Percentiles rank a stretch among this genome's conserved stretches.
phyloP scores from a whole-genome alignment of 768 basidiomycete species.

The Russula olivacea region DNA sequence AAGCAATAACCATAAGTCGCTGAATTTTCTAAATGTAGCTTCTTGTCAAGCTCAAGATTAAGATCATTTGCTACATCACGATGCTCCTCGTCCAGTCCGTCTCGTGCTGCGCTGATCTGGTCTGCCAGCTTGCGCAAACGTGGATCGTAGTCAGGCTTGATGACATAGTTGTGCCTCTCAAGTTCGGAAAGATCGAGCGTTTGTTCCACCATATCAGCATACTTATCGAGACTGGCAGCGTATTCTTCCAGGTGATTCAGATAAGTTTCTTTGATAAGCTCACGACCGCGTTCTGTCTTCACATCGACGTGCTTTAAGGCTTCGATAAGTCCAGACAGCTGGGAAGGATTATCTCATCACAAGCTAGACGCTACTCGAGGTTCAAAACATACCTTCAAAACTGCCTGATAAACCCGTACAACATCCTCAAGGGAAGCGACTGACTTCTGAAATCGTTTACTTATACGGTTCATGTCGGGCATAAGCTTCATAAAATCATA shows the following conservation, averaged over 20 bases:
- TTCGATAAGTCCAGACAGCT: conserved; percentile 75
- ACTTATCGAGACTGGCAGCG: conserved; percentile 60
- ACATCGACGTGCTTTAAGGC: conserved; percentile 48
- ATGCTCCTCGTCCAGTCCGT: conserved; percentile 82
- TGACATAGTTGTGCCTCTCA: conserved; percentile 80
- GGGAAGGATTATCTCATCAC: neutral
- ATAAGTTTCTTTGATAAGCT: conserved; percentile 65
- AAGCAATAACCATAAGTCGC: conserved; percentile 88
- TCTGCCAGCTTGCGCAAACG: conserved; percentile 62
- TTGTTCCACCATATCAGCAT: conserved; percentile 91
- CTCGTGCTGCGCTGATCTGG: conserved; percentile 62
- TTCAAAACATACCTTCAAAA: conserved; percentile 54
- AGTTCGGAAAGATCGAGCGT: conserved; percentile 89
- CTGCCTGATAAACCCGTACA: conserved; percentile 91
- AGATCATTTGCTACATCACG: conserved; percentile 60
- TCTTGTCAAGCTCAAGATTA: conserved; percentile 83
- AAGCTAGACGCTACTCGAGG: neutral
- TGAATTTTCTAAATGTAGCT: conserved; percentile 91
- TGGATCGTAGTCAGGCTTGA: conserved; percentile 87
- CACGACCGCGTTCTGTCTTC: conserved; percentile 41
- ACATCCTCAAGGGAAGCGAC: conserved; percentile 89
- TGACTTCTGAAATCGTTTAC: conserved; percentile 84
- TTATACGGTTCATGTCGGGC: conserved; percentile 90
- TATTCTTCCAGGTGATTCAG: conserved; percentile 53
- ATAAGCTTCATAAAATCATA: conserved; percentile 84